phyloP scores from a whole-genome alignment of 768 basidiomycete genomes.

The Mrakia blollopis region DNA sequence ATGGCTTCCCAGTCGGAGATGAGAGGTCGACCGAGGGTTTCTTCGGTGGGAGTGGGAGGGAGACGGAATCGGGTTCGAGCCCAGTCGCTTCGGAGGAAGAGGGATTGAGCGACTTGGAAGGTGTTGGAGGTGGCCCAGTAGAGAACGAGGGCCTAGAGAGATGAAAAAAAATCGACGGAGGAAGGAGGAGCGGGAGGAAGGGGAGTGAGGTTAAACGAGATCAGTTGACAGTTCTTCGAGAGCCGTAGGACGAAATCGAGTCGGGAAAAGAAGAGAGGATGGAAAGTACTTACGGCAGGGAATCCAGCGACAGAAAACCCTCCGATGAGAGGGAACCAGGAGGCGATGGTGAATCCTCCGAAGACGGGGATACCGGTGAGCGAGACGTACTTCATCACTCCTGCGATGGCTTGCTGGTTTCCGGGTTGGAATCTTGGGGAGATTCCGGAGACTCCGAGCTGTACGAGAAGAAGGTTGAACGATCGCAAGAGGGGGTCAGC shows the following conservation, averaged over 20 bases:
- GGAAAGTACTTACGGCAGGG: constrained; percentile 57
- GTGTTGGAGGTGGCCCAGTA: constrained; percentile 56
- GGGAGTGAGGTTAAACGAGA: background rate
- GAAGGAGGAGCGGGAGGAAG: background rate
- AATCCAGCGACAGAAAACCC: constrained; percentile 3
- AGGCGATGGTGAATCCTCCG: constrained; percentile 17
- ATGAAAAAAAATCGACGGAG: background rate
- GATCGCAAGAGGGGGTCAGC: constrained; percentile 5
- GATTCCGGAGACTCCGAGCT: constrained; percentile 54
- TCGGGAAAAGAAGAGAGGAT: background rate
- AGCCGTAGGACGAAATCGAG: background rate
- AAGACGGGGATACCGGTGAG: constrained; percentile 12
- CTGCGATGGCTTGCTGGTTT: background rate
- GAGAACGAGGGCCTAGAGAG: constrained; percentile 54
- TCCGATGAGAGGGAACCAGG: constrained; percentile 53
- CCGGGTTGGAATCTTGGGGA: background rate
- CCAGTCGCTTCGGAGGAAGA: constrained; percentile 49
- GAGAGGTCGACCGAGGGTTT: background rate
- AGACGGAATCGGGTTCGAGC: constrained; percentile 45
- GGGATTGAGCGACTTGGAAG: constrained; percentile 54
- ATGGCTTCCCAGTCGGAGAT: background rate
- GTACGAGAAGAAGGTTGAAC: constrained; percentile 34
- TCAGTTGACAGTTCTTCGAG: no score
- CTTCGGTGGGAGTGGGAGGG: constrained; percentile 36
- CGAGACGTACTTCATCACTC: background rate